phyloP scores from a whole-genome alignment of 1,139 yeast species.

The Pichia sp. region DNA sequence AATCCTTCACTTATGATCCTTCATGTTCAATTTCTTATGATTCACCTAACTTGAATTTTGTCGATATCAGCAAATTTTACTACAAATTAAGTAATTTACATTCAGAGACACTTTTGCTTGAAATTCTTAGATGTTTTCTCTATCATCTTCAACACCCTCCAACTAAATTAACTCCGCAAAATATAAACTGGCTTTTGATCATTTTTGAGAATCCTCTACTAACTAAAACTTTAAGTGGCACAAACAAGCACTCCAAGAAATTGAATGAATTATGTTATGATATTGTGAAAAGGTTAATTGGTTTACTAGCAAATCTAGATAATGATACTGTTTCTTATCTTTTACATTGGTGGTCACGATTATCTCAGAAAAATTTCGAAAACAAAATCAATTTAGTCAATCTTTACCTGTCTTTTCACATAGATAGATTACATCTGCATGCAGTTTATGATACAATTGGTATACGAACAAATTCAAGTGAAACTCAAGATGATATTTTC shows the following conservation, averaged over 20 bases:
- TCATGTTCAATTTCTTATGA: not conserved
- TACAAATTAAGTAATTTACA: slow-evolving; percentile 42
- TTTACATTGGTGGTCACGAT: slow-evolving; percentile 51
- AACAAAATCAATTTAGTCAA: slow-evolving; percentile 50
- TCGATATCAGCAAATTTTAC: slow-evolving; percentile 39
- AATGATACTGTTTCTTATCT: slow-evolving; percentile 38
- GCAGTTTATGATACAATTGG: slow-evolving; percentile 4
- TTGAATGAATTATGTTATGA: slow-evolving; percentile 54
- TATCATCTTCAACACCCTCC: slow-evolving; percentile 42
- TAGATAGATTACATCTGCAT: slow-evolving; percentile 29
- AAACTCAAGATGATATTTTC: slow-evolving; percentile 24
- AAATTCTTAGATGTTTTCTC: slow-evolving; percentile 43
- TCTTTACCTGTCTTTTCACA: slow-evolving; percentile 57
- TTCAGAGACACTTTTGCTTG: slow-evolving; percentile 50
- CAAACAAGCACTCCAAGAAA: slow-evolving; percentile 34
- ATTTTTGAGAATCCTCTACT: slow-evolving; percentile 58
- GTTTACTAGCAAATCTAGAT: slow-evolving; percentile 51
- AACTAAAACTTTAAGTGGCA: slow-evolving; percentile 37
- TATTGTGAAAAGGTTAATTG: slow-evolving; percentile 57
- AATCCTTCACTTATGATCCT: not conserved
- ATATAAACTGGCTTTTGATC: slow-evolving; percentile 49
- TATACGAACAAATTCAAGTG: slow-evolving; percentile 2
- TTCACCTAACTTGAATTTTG: slow-evolving; percentile 40
- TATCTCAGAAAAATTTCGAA: slow-evolving; percentile 35
- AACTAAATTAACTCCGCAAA: slow-evolving; percentile 31